A percentile compares a stretch with the other conserved stretches of the same genome.
Evolutionary conservation across 1,284 basidiomycete species (phyloP).

Genomic region (Apiotrichum akiyoshidainum): DNA sequence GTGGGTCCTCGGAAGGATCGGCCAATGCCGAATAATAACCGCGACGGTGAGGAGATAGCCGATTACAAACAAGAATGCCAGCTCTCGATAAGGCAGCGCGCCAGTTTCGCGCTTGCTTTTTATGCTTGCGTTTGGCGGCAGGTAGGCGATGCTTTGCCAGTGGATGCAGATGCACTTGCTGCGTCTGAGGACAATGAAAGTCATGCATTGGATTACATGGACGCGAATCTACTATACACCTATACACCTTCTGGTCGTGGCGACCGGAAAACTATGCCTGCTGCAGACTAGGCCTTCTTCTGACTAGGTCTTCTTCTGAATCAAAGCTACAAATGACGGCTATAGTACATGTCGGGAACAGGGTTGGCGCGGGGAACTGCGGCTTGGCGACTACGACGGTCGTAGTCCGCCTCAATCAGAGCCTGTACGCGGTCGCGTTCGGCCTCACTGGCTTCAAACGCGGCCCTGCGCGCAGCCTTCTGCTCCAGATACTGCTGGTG

Average conservation of each 20-base stretch:
- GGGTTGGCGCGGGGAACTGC: conserved; percentile 36
- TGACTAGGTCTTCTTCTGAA: too few species aligned
- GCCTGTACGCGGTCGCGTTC: conserved; percentile 16
- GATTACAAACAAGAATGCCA: not conserved
- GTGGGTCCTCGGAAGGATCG: not conserved
- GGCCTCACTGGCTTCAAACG: conserved; percentile 18
- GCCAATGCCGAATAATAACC: too few species aligned
- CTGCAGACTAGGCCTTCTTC: too few species aligned
- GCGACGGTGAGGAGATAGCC: not conserved
- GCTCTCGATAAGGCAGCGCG: too few species aligned
- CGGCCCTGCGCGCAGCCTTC: conserved; percentile 9
- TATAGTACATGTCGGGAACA: conserved; percentile 34
- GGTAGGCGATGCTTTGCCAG: not conserved
- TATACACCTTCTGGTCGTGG: too few species aligned
- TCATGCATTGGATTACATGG: too few species aligned
- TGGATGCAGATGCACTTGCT: not conserved
- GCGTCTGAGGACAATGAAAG: not conserved
- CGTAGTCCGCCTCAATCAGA: conserved; percentile 30
- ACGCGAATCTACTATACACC: too few species aligned
- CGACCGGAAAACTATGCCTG: not conserved
- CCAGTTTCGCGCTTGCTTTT: too few species aligned
- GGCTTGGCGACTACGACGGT: conserved; percentile 26
- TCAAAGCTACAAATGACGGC: too few species aligned
- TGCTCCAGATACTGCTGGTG: too few species aligned
- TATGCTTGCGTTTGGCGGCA: not conserved